Conservation (phyloP, 139 green algal genomes). For the Chlorella vulgaris region DNA sequence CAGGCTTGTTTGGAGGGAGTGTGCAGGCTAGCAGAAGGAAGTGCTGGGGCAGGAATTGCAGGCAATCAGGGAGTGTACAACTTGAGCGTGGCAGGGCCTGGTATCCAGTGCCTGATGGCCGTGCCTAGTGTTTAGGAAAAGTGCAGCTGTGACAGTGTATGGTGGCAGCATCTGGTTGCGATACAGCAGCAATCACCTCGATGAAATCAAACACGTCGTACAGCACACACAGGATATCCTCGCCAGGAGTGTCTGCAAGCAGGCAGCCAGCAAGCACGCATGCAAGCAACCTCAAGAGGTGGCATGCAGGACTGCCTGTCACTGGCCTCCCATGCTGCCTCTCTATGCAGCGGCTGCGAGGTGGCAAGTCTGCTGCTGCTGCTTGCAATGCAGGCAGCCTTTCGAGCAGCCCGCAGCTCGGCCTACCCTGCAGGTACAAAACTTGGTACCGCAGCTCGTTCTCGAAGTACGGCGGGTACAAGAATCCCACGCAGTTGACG, state of each 20-base stretch:
- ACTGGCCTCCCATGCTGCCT: no score
- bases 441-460: slow-evolving; percentile 86
- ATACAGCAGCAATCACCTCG: slow-evolving; percentile 52
- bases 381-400: not conserved
- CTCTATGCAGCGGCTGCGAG: no score
- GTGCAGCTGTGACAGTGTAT: not conserved
- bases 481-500: slow-evolving; percentile 95
- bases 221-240: slow-evolving; percentile 93
- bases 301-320: no score
- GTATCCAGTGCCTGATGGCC: no score
- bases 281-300: not conserved
- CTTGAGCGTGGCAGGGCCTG: no score
- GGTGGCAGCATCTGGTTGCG: no score
- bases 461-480: slow-evolving; percentile 89
- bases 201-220: slow-evolving; percentile 98
- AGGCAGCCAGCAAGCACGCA: not conserved
- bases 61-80: not conserved
- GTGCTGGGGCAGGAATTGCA: not conserved
- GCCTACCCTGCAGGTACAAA: slow-evolving; percentile 87
- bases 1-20: no score
- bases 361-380: no score
- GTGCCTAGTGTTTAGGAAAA: no score
- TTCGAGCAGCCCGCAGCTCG: not conserved
- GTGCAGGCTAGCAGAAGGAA: not conserved
- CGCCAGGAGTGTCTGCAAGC: slow-evolving; percentile 77